Base-by-base conservation (phyloP, 345 rosid species). In the Carallia pectinifolia region DNA sequence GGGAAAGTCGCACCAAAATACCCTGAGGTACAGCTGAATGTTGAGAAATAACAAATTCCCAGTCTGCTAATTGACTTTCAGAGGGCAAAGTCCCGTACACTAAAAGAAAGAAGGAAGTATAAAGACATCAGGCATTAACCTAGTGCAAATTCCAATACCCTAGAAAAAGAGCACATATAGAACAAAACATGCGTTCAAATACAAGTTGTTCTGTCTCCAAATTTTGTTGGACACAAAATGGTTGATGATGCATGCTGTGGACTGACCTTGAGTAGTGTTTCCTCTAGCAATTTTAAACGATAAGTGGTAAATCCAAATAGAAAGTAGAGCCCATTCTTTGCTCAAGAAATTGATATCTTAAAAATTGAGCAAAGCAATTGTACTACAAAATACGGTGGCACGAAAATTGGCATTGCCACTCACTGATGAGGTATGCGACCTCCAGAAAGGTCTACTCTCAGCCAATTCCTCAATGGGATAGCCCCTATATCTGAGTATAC, bases 1-100 rank as follows among this genome's bases (percentile, higher is more conserved):
- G 58, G 78, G 61, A 66, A 68, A 77, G 34, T 10, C 78, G 6
- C 62, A 95, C 99, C 89, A 95, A 76, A 69, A 95, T 74, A 74
- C 93, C 96, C 81, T 90, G 97, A 0, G 99, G 99, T 55, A 92
- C 96, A 56, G 99, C 99, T 53, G 99, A 95, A 83, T 95, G 97
- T 74, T 95, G 97, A 75, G 92, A 80, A 79, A 95, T 76, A 7
- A 97, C 84, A 76, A 95, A 95, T 76, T 95, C 96, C 99, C 99
- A 95, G 77, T 92, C 97, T 55, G 96, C 93, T 66, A 95, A 77
- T 81, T 90, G 93, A 70, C 76, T 74, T 77, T 86, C 74, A 65
- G 96, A 85, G 40, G 98, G 98, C 64, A 88, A 65, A 69, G 80
- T 90, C 66, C 99, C 99, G 74, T 95, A 92, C 89, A 95, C 99